Conservation (phyloP, 331 rosid species). For the Acacia concinna region DNA sequence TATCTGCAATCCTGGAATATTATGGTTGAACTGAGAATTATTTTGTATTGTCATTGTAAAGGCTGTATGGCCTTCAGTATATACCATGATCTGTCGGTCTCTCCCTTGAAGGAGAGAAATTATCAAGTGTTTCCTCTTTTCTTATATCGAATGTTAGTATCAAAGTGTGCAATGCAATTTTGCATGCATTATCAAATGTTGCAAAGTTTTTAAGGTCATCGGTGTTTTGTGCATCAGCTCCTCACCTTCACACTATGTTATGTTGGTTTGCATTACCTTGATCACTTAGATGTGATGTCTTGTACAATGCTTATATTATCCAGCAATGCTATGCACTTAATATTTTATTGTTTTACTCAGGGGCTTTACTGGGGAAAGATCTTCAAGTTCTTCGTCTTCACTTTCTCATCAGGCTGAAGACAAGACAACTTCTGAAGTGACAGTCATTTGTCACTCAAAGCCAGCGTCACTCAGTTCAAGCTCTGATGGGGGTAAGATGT, state of each 20-base stretch:
- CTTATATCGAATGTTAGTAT: slow-evolving; percentile 18
- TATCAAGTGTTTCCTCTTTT: not conserved
- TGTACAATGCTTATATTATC: slow-evolving; percentile 7
- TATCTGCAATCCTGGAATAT: slow-evolving; percentile 8
- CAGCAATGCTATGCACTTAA: not conserved
- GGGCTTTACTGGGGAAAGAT: slow-evolving; percentile 52
- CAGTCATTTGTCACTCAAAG: slow-evolving; percentile 81
- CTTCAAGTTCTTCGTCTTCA: slow-evolving; percentile 36
- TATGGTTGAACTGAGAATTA: slow-evolving; percentile 5
- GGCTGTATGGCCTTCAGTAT: not conserved
- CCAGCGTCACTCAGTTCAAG: slow-evolving; percentile 96
- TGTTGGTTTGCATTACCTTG: slow-evolving; percentile 1
- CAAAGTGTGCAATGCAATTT: not conserved
- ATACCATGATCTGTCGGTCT: slow-evolving; percentile 22
- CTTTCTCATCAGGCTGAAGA: slow-evolving; percentile 55
- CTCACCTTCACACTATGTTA: not conserved
- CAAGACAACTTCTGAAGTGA: slow-evolving; percentile 62
- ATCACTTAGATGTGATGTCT: slow-evolving; percentile 15
- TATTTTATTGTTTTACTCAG: slow-evolving; percentile 50
- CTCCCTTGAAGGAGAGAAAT: slow-evolving; percentile 18
- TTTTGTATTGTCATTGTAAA: slow-evolving; percentile 3
- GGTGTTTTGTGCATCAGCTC: slow-evolving; percentile 20
- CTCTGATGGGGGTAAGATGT: slow-evolving; percentile 77
- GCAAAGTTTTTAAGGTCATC: slow-evolving; percentile 1
- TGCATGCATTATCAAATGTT: slow-evolving; percentile 31